phyloP scores from a whole-genome alignment of 257 asterid genomes.

The Capsicum rhomboideum region DNA sequence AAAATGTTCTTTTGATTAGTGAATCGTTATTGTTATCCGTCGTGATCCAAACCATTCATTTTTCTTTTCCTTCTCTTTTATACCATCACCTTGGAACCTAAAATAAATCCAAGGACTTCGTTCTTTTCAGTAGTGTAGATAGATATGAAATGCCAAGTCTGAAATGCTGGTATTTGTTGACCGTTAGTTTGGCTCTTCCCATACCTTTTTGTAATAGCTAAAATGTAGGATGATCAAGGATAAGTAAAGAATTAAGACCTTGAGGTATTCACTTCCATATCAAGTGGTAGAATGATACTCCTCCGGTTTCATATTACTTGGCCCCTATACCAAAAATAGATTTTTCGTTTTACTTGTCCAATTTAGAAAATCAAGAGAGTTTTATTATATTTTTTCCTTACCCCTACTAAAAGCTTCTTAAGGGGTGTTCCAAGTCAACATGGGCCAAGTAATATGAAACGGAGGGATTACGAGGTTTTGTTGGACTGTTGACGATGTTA shows the following conservation, averaged over 20 bases:
- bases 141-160: background rate
- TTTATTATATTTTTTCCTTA: no score
- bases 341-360: no score
- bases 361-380: no score
- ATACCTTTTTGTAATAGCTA: background rate
- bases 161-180: background rate
- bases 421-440: no score
- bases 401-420: no score
- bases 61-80: background rate
- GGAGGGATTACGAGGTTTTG: no score
- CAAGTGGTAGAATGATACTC: no score
- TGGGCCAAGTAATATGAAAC: no score
- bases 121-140: background rate
- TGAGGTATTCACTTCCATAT: background rate
- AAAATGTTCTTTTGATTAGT: background rate
- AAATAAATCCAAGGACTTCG: background rate
- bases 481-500: background rate
- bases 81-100: background rate
- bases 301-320: no score
- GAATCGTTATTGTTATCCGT: background rate
- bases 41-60: background rate
- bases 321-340: no score
- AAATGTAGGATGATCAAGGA: background rate
- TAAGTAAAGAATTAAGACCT: background rate
- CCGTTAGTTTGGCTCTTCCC: background rate